These are phyloP conservation scores for Lactarius hatsudake DNA, from an alignment of 768 basidiomycete species.

Conservation along the genomic window DNA sequence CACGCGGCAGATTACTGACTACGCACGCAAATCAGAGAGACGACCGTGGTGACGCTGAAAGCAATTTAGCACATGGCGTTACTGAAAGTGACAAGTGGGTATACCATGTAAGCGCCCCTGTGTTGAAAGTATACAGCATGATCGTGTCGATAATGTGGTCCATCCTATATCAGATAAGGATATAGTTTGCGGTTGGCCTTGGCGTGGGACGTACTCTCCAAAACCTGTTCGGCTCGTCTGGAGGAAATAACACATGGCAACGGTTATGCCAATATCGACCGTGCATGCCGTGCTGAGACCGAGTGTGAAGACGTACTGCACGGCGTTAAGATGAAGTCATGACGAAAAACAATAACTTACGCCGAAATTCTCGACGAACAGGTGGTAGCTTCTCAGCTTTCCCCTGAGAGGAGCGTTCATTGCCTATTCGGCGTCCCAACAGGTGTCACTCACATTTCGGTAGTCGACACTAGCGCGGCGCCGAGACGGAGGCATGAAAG, in stretches of 20 bases:
- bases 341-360: not conserved
- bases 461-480: constrained; percentile 7
- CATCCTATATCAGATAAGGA: constrained; percentile 1
- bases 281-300: constrained; percentile 16
- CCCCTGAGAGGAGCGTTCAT: not conserved
- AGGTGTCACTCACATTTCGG: constrained; percentile 12
- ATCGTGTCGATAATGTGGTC: constrained; percentile 21
- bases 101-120: constrained; percentile 20
- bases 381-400: constrained; percentile 1
- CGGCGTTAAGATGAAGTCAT: not conserved
- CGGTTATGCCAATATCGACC: constrained; percentile 12
- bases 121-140: constrained; percentile 24
- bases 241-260: constrained; percentile 20
- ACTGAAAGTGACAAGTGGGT: not conserved
- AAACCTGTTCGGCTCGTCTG: constrained; percentile 22
- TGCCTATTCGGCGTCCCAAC: not conserved
- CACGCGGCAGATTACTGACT: not conserved
- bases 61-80: not conserved
- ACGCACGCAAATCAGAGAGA: constrained; percentile 17
- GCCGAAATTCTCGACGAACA: constrained; percentile 8
- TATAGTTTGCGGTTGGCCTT: not conserved
- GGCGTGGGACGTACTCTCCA: constrained; percentile 1
- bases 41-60: constrained; percentile 8
- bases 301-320: constrained; percentile 23
- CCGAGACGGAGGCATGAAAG: constrained; percentile 1